Evolutionary conservation across 1,284 basidiomycete species (phyloP).

Genomic region (Boletellus sp.): DNA sequence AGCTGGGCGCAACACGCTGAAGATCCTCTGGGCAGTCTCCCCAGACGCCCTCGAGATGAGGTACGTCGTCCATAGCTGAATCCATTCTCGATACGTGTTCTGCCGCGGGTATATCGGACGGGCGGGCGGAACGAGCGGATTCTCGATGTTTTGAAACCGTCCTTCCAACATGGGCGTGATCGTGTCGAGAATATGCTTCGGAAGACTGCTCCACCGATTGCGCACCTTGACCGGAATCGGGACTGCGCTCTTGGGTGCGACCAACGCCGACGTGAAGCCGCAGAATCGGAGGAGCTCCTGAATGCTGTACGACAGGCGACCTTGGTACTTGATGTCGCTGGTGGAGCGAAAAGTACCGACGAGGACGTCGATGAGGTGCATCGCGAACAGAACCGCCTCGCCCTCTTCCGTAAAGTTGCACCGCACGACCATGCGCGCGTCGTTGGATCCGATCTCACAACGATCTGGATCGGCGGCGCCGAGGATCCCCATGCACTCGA

Average conservation of each 20-base stretch:
- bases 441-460: conserved; percentile 64
- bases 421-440: conserved; percentile 69
- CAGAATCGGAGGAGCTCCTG: conserved; percentile 91
- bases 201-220: conserved; percentile 74
- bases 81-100: conserved; percentile 92
- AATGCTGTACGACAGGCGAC: conserved; percentile 86
- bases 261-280: conserved; percentile 74
- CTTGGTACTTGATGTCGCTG: conserved; percentile 91
- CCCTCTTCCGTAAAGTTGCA: conserved; percentile 81
- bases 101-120: conserved; percentile 79
- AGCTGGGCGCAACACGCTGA: conserved; percentile 76
- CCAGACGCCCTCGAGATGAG: conserved; percentile 72
- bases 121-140: conserved; percentile 36
- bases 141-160: conserved; percentile 54
- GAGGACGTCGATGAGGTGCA: conserved; percentile 88
- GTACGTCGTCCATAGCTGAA: conserved; percentile 85
- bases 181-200: conserved; percentile 84
- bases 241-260: conserved; percentile 44
- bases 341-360: conserved; percentile 93
- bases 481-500: conserved; percentile 90
- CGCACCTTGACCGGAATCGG: conserved; percentile 65
- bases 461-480: conserved; percentile 97
- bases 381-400: conserved; percentile 79
- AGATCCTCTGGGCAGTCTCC: conserved; percentile 63
- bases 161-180: conserved; percentile 85